Conservation (phyloP, 345 rosid genomes). For the Hypericum perforatum region DNA sequence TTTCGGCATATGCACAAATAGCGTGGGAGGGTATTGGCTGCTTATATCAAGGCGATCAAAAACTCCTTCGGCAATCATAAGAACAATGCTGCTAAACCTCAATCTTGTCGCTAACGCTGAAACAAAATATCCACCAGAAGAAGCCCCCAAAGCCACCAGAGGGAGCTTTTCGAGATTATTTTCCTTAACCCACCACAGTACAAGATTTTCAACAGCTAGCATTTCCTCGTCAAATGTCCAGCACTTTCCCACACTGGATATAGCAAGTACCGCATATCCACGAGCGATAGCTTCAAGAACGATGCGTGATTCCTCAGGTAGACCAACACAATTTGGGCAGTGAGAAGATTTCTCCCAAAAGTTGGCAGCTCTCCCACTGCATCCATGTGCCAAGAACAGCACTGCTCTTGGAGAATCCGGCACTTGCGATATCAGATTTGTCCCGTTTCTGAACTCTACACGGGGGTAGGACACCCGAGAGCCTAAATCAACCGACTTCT, state of each 20-base stretch:
- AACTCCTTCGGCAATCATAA: slow-evolving; percentile 84
- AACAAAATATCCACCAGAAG: slow-evolving; percentile 86
- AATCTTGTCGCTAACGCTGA: slow-evolving; percentile 55
- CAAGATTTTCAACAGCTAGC: slow-evolving; percentile 34
- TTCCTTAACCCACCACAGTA: slow-evolving; percentile 47
- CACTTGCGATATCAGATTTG: slow-evolving; percentile 68
- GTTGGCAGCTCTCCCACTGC: slow-evolving; percentile 62
- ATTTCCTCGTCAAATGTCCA: slow-evolving; percentile 66
- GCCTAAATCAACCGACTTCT: slow-evolving; percentile 30
- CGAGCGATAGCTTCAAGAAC: slow-evolving; percentile 54
- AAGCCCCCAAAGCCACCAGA: slow-evolving; percentile 83
- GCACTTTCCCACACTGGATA: slow-evolving; percentile 63
- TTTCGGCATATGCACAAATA: slow-evolving; percentile 93
- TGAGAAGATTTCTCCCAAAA: slow-evolving; percentile 75
- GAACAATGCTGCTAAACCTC: slow-evolving; percentile 55
- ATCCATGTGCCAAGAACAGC: slow-evolving; percentile 85
- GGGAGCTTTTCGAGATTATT: slow-evolving; percentile 60
- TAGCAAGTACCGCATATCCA: slow-evolving; percentile 49
- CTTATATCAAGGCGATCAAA: slow-evolving; percentile 50
- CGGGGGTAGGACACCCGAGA: slow-evolving; percentile 37
- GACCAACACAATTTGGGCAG: slow-evolving; percentile 56
- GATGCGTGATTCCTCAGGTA: slow-evolving; percentile 74
- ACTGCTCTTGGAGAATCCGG: slow-evolving; percentile 72
- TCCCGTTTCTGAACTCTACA: slow-evolving; percentile 51
- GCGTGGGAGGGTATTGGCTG: slow-evolving; percentile 61